A percentile compares a stretch with the other conserved stretches of the same genome.
phyloP scores from a whole-genome alignment of 2,329 filamentous ascomycete genomes.

The Pseudopyricularia cyperi region DNA sequence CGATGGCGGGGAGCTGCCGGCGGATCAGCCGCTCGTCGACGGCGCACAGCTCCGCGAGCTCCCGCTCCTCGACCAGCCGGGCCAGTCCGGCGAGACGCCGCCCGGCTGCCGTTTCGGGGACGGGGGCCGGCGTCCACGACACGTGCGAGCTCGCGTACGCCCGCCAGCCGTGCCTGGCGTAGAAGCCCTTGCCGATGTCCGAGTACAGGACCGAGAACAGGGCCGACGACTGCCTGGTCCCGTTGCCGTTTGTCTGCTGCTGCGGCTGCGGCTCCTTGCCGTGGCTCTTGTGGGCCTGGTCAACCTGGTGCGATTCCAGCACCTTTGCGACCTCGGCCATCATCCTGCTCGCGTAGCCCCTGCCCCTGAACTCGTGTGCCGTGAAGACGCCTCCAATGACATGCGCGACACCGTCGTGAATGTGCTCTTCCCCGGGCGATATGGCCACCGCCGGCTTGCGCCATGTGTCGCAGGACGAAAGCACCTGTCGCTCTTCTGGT shows the following conservation, averaged over 20 bases:
- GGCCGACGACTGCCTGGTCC: constrained; percentile 12
- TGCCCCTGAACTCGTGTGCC: constrained; percentile 49
- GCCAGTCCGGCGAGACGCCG: constrained; percentile 7
- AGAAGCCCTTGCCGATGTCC: constrained; percentile 75
- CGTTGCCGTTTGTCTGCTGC: constrained; percentile 2
- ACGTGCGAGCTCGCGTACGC: constrained; percentile 63
- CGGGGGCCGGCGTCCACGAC: constrained; percentile 33
- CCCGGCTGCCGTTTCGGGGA: too few species aligned
- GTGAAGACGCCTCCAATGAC: constrained; percentile 76
- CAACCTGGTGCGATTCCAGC: constrained; percentile 23
- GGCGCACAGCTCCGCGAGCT: constrained; percentile 48
- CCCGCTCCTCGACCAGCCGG: constrained; percentile 39
- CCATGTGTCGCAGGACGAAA: constrained; percentile 52
- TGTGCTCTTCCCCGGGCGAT: constrained; percentile 9
- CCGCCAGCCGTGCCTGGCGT: constrained; percentile 65
- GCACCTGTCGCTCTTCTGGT: constrained; percentile 34
- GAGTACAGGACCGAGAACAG: constrained; percentile 74
- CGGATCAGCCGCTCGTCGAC: constrained; percentile 52
- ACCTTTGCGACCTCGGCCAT: constrained; percentile 46
- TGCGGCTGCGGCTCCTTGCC: neutral
- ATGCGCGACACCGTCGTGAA: constrained; percentile 47
- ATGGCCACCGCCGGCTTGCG: constrained; percentile 43
- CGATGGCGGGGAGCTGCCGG: constrained; percentile 24
- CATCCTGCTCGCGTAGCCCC: constrained; percentile 69
- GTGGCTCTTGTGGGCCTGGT: neutral